These are phyloP conservation scores for Ascochyta rabiei DNA, from an alignment of 2,329 filamentous ascomycete genomes.

Conservation along the genomic window DNA sequence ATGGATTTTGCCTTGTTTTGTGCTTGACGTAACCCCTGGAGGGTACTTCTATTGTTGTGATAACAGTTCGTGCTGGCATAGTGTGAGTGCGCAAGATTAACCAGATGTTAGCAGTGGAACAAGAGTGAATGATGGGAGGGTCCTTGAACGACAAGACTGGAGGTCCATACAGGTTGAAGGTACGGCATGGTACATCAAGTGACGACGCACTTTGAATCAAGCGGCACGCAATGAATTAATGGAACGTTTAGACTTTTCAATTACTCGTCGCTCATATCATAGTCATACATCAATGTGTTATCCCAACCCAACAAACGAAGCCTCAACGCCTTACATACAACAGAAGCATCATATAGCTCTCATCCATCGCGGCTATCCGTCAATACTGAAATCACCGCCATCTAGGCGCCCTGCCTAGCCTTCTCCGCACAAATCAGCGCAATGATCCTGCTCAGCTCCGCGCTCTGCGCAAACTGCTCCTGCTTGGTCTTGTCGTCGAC, in stretches of 20 bases:
- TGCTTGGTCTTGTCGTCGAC: constrained; percentile 56
- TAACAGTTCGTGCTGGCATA: too few relatives aligned
- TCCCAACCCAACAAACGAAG: background rate
- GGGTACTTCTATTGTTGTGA: too few relatives aligned
- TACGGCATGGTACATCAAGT: constrained; percentile 22
- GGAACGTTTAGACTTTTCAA: background rate
- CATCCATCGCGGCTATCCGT: background rate
- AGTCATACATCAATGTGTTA: constrained; percentile 6
- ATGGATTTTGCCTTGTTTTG: constrained; percentile 7
- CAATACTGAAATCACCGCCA: background rate
- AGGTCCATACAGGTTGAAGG: constrained; percentile 16
- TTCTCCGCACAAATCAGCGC: constrained; percentile 60
- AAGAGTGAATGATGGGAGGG: constrained; percentile 21
- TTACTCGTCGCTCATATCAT: constrained; percentile 4
- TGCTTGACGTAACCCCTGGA: background rate
- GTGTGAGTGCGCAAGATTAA: background rate
- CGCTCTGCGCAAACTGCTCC: constrained; percentile 57
- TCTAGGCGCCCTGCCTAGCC: constrained; percentile 53
- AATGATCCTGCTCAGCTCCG: constrained; percentile 57
- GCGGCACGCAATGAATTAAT: too few relatives aligned
- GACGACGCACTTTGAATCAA: background rate
- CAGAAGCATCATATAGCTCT: background rate
- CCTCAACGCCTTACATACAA: constrained; percentile 14
- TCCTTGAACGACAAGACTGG: constrained; percentile 23
- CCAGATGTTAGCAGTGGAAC: constrained; percentile 1